A percentile compares a stretch with the other conserved stretches of the same genome.
Evolutionary conservation across 2,329 filamentous ascomycete species (phyloP).

Genomic region (Daldinia sp.): DNA sequence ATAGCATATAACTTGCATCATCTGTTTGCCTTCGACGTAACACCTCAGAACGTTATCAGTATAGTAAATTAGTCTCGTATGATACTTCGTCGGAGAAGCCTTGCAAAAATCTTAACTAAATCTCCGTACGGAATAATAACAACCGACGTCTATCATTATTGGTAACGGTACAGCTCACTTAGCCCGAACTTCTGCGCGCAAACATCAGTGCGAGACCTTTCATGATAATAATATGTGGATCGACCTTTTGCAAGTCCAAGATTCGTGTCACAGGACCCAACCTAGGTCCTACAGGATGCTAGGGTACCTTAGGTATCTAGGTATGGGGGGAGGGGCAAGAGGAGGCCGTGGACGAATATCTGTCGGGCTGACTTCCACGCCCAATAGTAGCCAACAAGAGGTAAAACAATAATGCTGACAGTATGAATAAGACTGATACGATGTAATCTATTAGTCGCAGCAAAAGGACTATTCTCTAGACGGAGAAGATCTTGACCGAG

Average conservation of each 20-base stretch:
- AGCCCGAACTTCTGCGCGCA: neutral
- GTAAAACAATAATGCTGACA: slow-evolving; percentile 26
- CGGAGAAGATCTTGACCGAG: slow-evolving; percentile 11
- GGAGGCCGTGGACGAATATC: neutral
- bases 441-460: neutral
- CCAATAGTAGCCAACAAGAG: slow-evolving; percentile 27
- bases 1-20: neutral
- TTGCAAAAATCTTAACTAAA: neutral
- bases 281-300: neutral
- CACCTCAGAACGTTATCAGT: neutral
- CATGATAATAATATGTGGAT: slow-evolving; percentile 5
- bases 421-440: neutral
- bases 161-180: neutral
- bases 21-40: neutral
- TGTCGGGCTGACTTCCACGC: neutral
- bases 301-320: neutral
- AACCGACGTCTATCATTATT: neutral
- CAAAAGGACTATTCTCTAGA: slow-evolving; percentile 13
- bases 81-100: neutral
- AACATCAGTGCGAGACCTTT: neutral
- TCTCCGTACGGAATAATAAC: neutral
- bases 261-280: neutral
- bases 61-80: neutral
- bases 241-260: neutral
- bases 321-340: neutral